Evolutionary conservation across 192 early-diverging fungal species (phyloP).

Genomic region (Chytriomyces sp.): DNA sequence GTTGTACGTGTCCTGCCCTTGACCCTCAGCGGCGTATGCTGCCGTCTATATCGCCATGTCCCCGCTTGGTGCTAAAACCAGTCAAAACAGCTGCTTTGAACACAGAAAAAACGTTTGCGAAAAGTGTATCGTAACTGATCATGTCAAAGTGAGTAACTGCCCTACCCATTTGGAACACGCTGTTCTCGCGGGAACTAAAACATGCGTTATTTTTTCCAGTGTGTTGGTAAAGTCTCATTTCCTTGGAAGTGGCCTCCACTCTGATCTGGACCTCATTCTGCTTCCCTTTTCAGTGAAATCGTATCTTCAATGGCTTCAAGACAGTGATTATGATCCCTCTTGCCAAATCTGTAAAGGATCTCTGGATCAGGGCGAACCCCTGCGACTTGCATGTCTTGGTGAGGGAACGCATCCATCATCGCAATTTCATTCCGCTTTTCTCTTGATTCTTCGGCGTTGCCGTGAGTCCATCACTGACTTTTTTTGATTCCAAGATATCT

Average conservation of each 20-base stretch:
- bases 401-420: background rate
- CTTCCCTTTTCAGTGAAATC: constrained; percentile 44
- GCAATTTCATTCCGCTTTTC: background rate
- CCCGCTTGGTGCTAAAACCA: background rate
- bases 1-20: constrained; percentile 14
- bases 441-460: background rate
- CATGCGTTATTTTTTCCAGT: constrained; percentile 22
- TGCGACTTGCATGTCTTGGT: constrained; percentile 60
- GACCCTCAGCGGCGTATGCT: background rate
- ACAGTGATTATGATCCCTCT: constrained; percentile 56
- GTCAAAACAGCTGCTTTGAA: constrained; percentile 52
- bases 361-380: constrained; percentile 42
- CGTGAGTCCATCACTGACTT: background rate
- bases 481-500: constrained; percentile 41
- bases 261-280: no score
- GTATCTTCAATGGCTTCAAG: constrained; percentile 65
- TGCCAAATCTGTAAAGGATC: constrained; percentile 50
- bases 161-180: background rate
- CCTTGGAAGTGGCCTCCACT: no score
- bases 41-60: background rate
- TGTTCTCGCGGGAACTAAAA: no score
- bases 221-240: constrained; percentile 31
- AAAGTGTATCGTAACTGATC: constrained; percentile 55
- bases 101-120: constrained; percentile 66
- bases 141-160: constrained; percentile 34